phyloP scores from a whole-genome alignment of 2,329 filamentous ascomycete genomes.

The Alternaria atra region DNA sequence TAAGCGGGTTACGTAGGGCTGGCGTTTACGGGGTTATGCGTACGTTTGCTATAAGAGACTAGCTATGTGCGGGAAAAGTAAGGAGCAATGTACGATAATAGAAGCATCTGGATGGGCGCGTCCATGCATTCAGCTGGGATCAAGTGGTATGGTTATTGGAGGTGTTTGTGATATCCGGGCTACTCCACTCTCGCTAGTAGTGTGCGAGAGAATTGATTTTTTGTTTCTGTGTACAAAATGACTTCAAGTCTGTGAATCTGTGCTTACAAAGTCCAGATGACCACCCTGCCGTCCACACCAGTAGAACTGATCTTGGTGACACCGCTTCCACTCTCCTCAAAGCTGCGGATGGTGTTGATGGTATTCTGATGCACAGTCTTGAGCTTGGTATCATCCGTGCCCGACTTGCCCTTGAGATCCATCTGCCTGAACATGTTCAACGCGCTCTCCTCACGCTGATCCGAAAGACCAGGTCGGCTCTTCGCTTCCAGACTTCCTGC shows the following conservation, averaged over 20 bases:
- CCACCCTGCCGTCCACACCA: constrained; percentile 59
- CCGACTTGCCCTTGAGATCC: constrained; percentile 89
- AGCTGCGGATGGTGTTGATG: constrained; percentile 83
- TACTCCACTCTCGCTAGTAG: constrained; percentile 24
- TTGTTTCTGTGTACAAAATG: background rate
- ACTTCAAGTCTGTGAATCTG: background rate
- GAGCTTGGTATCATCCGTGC: constrained; percentile 85
- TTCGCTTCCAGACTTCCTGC: constrained; percentile 82
- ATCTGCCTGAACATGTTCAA: constrained; percentile 99
- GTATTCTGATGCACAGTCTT: constrained; percentile 98
- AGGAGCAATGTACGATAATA: constrained; percentile 7
- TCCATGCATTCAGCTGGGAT: background rate
- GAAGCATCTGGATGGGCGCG: background rate
- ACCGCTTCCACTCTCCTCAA: constrained; percentile 69
- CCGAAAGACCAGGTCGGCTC: constrained; percentile 65
- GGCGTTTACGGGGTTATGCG: background rate
- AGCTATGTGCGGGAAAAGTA: background rate
- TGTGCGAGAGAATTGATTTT: constrained; percentile 11
- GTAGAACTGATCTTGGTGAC: constrained; percentile 81
- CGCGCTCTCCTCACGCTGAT: constrained; percentile 85
- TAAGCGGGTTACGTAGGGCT: background rate
- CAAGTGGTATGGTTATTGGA: background rate
- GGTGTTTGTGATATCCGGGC: constrained; percentile 12
- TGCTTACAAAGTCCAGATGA: constrained; percentile 57
- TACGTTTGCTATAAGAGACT: background rate